phyloP scores from a whole-genome alignment of 2,329 filamentous ascomycete species.

The Xylaria digitata region DNA sequence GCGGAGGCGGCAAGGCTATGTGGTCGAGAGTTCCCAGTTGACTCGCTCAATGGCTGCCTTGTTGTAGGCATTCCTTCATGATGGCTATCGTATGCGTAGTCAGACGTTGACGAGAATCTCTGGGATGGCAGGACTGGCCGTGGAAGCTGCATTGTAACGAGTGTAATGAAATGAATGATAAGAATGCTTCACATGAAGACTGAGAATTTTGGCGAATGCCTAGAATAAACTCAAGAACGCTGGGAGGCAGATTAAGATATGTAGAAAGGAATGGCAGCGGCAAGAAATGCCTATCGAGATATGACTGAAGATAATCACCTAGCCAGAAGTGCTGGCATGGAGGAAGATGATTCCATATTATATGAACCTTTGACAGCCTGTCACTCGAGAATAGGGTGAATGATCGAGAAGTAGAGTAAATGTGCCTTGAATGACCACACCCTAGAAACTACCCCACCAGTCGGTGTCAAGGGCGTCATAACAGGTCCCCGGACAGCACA shows the following conservation, averaged over 20 bases:
- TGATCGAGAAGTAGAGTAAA: slow-evolving; percentile 42
- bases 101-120: slow-evolving; percentile 59
- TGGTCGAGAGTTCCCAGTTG: slow-evolving; percentile 63
- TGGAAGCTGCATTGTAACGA: slow-evolving; percentile 54
- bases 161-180: slow-evolving; percentile 40
- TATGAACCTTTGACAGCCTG: slow-evolving; percentile 41
- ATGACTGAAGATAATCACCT: slow-evolving; percentile 42
- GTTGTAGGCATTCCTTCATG: slow-evolving; percentile 54
- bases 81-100: slow-evolving; percentile 60
- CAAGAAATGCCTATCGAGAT: slow-evolving; percentile 49
- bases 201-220: slow-evolving; percentile 51
- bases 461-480: slow-evolving; percentile 47
- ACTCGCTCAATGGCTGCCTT: slow-evolving; percentile 62
- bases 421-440: slow-evolving; percentile 45
- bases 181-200: slow-evolving; percentile 51
- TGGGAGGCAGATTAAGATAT: slow-evolving; percentile 51
- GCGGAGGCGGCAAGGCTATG: slow-evolving; percentile 53
- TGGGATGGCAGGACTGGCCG: slow-evolving; percentile 64
- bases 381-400: slow-evolving; percentile 29
- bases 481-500: slow-evolving; percentile 46
- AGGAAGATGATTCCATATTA: slow-evolving; percentile 50
- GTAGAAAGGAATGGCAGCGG: slow-evolving; percentile 53
- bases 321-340: slow-evolving; percentile 47
- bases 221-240: slow-evolving; percentile 49
- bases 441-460: slow-evolving; percentile 42